Evolutionary conservation across 768 basidiomycete species (phyloP).

Genomic region (Glaciozyma martinii): DNA sequence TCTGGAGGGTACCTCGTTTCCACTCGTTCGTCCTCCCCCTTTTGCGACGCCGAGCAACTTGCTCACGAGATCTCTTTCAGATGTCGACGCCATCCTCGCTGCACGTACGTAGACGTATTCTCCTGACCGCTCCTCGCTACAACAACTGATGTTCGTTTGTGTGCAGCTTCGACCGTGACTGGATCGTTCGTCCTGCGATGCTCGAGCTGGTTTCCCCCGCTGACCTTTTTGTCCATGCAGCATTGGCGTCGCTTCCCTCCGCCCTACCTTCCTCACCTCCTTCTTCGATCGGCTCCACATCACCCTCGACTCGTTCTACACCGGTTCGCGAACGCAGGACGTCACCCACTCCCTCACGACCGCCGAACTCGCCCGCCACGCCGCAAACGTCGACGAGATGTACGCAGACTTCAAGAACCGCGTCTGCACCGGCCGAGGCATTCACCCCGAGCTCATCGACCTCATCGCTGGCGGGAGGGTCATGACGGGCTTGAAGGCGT

Average conservation of each 20-base stretch:
- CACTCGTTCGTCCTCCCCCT: constrained; percentile 8
- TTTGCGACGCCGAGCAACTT: not conserved
- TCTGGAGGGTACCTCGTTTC: constrained; percentile 34
- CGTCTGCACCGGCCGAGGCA: constrained; percentile 31
- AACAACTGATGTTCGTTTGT: not conserved
- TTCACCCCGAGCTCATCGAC: constrained; percentile 31
- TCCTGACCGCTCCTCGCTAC: not conserved
- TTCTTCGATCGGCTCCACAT: constrained; percentile 36
- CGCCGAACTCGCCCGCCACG: constrained; percentile 26
- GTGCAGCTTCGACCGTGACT: constrained; percentile 32
- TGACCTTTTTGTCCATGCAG: not conserved
- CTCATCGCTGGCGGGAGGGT: constrained; percentile 35
- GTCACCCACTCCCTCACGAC: constrained; percentile 21
- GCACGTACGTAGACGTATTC: constrained; percentile 14
- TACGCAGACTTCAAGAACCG: constrained; percentile 34
- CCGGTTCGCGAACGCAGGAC: constrained; percentile 29
- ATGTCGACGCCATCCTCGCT: constrained; percentile 34
- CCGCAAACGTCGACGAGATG: constrained; percentile 30
- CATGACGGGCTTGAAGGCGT: constrained; percentile 31
- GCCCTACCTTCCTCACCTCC: constrained; percentile 31
- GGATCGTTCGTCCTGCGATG: constrained; percentile 17
- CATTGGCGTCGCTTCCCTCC: constrained; percentile 34
- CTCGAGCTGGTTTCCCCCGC: constrained; percentile 4
- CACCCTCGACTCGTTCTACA: constrained; percentile 33
- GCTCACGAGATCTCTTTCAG: not conserved